Base-by-base conservation (phyloP, 2,329 filamentous ascomycete species). In the Talaromyces sp. region DNA sequence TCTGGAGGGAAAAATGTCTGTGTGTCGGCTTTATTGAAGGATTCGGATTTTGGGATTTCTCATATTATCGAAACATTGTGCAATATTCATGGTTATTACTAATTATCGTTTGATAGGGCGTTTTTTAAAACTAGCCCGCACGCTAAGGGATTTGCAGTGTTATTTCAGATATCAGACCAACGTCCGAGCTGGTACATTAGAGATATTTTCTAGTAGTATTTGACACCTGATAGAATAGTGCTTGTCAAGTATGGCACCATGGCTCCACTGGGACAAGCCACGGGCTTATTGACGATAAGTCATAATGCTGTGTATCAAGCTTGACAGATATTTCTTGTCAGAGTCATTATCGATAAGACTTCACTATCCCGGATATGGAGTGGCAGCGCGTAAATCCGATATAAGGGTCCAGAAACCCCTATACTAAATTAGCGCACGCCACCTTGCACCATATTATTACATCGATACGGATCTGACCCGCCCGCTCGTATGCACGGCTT, bases 41-140 rank as follows among this genome's bases (percentile, higher is more conserved):
- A 53, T 53, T 53, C 51, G 51, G 51, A 53, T 31, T 53, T 53
- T 31, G 51, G 18, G 51, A 53, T 53, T 53, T 30, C 51, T 53
- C 51, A 53, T 53, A 16, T 53, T 31, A 23, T 16, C 18, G 27
- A 53, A 30, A 14, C 30, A 53, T 53, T 16, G 51, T 53, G 51
- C 51, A 53, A 53, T 53, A 53, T 30, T 53, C 51, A 53, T 23
- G 23, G 23, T 53, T 31, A 53, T 53, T 31, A 30, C 8, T 53
- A 16, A 53, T 36, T 53, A 23, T 53, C 16, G 28, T 53, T 53
- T 23, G 51, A 23, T 23, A 23, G 31, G 12, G 18, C 10, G 27
- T 53, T 31, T 23, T 53, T 23, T 31, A 12, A 23, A 23, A 23
- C 23, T 23, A 23, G 23, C 23, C 23, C 23, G 23, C 23, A 23